phyloP scores from a whole-genome alignment of 805 yeast species.

The Kazachstania martiniae region DNA sequence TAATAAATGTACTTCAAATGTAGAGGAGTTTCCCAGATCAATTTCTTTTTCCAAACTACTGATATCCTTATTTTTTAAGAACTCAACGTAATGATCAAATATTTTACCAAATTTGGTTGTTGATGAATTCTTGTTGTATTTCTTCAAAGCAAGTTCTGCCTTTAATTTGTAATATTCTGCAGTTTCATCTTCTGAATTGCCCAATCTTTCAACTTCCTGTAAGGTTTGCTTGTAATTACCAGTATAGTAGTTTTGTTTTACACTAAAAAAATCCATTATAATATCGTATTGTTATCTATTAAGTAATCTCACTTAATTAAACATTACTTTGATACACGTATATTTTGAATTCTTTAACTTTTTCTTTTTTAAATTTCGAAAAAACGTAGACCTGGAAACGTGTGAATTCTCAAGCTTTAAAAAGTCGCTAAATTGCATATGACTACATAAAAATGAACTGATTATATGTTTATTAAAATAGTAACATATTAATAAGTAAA shows the following conservation, averaged over 20 bases:
- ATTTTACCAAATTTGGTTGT: conserved; percentile 19
- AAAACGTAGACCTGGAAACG: too few species aligned
- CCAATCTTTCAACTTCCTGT: conserved; percentile 29
- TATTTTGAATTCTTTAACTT: not conserved
- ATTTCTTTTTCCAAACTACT: conserved; percentile 7
- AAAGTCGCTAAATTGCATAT: too few species aligned
- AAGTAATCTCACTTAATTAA: not conserved
- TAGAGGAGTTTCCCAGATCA: conserved; percentile 6
- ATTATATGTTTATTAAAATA: not conserved
- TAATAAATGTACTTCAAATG: conserved; percentile 17
- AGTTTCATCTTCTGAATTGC: conserved; percentile 24
- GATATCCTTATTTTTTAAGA: conserved; percentile 14
- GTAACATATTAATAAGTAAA: too few species aligned
- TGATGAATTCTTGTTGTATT: conserved; percentile 11
- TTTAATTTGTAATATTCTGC: conserved; percentile 28
- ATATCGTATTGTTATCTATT: not conserved
- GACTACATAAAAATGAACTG: not conserved
- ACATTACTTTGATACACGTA: too few species aligned
- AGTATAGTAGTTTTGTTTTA: conserved; percentile 51
- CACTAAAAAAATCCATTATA: conserved; percentile 36
- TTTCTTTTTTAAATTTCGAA: not conserved
- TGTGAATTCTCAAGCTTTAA: too few species aligned
- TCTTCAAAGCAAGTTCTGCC: conserved; percentile 23
- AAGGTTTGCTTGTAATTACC: conserved; percentile 42
- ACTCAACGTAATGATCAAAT: conserved; percentile 20